Evolutionary conservation across 2,329 filamentous ascomycete genomes (phyloP), one percentile per base, ranked within the genome.

Genomic region (Colletotrichum sidae): DNA sequence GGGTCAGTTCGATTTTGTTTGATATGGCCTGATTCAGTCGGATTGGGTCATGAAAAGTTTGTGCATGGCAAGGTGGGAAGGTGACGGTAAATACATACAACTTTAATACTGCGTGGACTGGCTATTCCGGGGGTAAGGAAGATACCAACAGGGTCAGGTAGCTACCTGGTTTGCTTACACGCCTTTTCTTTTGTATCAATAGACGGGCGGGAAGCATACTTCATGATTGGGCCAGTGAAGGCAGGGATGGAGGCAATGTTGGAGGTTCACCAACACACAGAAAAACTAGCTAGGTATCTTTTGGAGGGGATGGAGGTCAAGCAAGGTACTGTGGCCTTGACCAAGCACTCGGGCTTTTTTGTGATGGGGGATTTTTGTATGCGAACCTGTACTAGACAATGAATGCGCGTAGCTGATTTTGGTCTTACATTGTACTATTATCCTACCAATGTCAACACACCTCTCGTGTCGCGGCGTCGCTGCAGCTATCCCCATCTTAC

Each of bases 41-140:
- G 33, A 42, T 9, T 64, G 37, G 25, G 49, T 38, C 13, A 55
- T 55, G 54, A 67, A 67, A 65, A 65, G 60, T 60, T 67, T 39
- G 59, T 61, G 63, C 63, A 66, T 66, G 63, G 64, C 64, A 67
- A 54, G 64, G 54, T 51, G 25, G 57, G 62, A 25, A 25, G 44
- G 38, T 53, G 54, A 54, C 10, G 67, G 60, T 68, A 69, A 65
- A 61, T 68, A 69, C 53, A 69, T 69, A 69, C 55, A 54, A 65
- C 52, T 66, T 69, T 69, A 69, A 69, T 69, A 68, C 46, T 60
- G 53, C 42, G 45, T 25, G 25, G 25, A 5, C 25, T 25, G 60
- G 62, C 60, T 58, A 54, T 45, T 42, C 45, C 44, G 60, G 60
- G n/a, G 54, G 64, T 54, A 46, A 55, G 60, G 60, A 51, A 66